phyloP scores from a whole-genome alignment of 2,329 filamentous ascomycete genomes.

The Penicillium sp. region DNA sequence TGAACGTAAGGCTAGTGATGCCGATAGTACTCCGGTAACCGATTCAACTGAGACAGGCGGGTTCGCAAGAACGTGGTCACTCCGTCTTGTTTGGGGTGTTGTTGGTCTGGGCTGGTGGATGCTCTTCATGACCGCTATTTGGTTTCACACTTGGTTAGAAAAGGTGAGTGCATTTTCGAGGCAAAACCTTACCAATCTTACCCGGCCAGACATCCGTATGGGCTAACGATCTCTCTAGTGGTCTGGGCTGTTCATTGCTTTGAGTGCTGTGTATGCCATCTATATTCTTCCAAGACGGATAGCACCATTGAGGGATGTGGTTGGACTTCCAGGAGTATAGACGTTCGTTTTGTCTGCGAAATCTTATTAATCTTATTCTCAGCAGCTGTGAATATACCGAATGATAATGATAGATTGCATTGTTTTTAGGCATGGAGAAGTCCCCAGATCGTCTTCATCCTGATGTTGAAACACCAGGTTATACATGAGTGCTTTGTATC shows the following conservation, averaged over 20 bases:
- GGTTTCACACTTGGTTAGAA: slow-evolving; percentile 98
- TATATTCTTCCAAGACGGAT: slow-evolving; percentile 51
- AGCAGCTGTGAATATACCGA: slow-evolving; percentile 9
- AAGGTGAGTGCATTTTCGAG: slow-evolving; percentile 62
- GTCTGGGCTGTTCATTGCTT: slow-evolving; percentile 50
- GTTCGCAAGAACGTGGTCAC: slow-evolving; percentile 56
- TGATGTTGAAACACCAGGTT: background rate
- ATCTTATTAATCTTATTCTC: background rate
- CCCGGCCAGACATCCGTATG: background rate
- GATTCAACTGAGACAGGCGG: slow-evolving; percentile 42
- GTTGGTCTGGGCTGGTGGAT: slow-evolving; percentile 82
- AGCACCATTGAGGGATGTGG: slow-evolving; percentile 43
- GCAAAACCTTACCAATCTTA: background rate
- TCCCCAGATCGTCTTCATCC: background rate
- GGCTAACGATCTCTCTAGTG: slow-evolving; percentile 35
- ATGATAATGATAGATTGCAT: slow-evolving; percentile 13
- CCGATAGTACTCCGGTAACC: slow-evolving; percentile 16
- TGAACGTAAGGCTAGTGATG: slow-evolving; percentile 30
- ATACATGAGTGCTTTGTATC: background rate
- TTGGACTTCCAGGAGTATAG: slow-evolving; percentile 45
- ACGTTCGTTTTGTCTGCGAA: background rate
- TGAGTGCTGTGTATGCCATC: slow-evolving; percentile 48
- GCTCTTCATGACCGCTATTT: slow-evolving; percentile 96
- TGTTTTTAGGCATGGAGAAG: background rate
- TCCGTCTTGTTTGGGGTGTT: slow-evolving; percentile 54